phyloP scores from a whole-genome alignment of 176 grass and related monocot genomes.

The Aegilops longissima region DNA sequence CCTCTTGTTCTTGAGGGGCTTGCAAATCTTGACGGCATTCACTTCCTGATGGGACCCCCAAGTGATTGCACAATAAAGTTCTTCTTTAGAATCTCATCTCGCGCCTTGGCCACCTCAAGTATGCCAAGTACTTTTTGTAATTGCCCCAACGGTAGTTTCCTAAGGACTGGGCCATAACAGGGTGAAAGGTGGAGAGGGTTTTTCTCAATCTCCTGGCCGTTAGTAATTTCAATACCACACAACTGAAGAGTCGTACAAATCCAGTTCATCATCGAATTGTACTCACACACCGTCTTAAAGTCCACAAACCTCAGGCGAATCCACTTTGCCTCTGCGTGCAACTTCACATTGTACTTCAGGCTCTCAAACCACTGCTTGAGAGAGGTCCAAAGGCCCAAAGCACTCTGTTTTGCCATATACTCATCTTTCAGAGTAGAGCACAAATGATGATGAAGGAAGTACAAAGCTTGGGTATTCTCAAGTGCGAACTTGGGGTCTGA shows the following conservation, averaged over 20 bases:
- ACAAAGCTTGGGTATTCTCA: too few species aligned
- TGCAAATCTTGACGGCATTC: too few species aligned
- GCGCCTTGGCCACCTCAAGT: too few species aligned
- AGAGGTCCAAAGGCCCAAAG: not conserved
- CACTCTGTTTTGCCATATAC: not conserved
- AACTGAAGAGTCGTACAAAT: not conserved
- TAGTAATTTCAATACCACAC: not conserved
- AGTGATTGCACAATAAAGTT: too few species aligned
- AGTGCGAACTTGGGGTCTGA: too few species aligned
- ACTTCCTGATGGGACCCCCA: too few species aligned
- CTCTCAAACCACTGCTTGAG: not conserved
- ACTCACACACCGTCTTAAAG: not conserved
- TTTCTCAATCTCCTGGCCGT: not conserved
- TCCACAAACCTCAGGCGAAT: not conserved
- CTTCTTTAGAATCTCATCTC: too few species aligned
- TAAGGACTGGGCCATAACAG: not conserved
- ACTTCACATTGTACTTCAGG: not conserved
- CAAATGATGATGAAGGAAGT: too few species aligned
- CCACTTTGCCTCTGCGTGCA: not conserved
- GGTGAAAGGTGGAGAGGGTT: not conserved
- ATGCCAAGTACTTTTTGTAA: too few species aligned
- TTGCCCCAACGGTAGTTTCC: too few species aligned
- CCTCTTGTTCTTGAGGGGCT: too few species aligned
- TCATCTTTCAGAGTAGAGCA: too few species aligned
- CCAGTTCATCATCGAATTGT: not conserved